Evolutionary conservation across 805 yeast genomes (phyloP).

Genomic region (Candida tibetensis): DNA sequence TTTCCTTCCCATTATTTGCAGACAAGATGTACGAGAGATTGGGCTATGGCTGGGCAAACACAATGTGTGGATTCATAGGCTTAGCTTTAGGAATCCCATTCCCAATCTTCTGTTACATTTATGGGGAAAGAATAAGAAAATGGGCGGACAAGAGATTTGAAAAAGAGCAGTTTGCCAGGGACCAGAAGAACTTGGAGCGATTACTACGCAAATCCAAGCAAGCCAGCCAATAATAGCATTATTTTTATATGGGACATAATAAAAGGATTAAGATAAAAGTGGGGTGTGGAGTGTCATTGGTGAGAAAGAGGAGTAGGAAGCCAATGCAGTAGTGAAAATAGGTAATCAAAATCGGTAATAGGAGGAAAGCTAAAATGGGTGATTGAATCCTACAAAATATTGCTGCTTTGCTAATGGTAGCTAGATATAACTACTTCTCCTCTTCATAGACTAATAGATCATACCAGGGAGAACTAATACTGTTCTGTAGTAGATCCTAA

Average conservation of each 20-base stretch:
- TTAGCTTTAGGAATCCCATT: conserved; percentile 62
- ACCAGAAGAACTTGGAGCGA: conserved; percentile 39
- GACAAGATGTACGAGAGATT: conserved; percentile 51
- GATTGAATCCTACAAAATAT: no score
- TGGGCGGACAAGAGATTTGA: conserved; percentile 57
- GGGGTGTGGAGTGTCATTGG: neutral
- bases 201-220: conserved; percentile 14
- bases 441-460: no score
- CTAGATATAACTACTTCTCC: no score
- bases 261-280: neutral
- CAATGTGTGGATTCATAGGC: conserved; percentile 58
- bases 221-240: conserved; percentile 1
- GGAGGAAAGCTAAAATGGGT: no score
- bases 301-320: no score
- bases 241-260: neutral
- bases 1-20: conserved; percentile 66
- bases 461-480: no score
- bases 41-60: conserved; percentile 72
- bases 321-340: no score
- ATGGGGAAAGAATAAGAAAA: conserved; percentile 56
- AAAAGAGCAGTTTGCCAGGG: conserved; percentile 43
- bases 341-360: no score
- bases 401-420: no score
- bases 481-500: no score
- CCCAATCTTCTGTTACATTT: conserved; percentile 54